A percentile compares a stretch with the other conserved stretches of the same genome.
Conservation (phyloP, 2,329 filamentous ascomycete species). For the Xylariaceae sp. region DNA sequence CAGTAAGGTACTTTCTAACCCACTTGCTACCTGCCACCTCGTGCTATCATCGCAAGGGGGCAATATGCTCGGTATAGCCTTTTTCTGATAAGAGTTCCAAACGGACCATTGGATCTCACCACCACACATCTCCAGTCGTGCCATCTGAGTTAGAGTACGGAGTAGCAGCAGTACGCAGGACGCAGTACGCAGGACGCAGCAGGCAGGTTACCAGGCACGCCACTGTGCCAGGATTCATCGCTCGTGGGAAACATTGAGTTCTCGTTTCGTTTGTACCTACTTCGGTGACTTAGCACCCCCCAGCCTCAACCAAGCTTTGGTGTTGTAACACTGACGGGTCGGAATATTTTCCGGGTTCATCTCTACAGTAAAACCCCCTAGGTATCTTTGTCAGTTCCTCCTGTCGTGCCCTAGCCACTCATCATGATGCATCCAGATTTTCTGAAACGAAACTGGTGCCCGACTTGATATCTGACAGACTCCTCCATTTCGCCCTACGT, state of each 20-base stretch:
- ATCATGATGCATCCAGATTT: constrained; percentile 19
- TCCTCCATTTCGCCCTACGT: constrained; percentile 28
- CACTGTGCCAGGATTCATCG: background rate
- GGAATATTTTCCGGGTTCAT: constrained; percentile 20
- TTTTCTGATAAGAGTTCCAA: constrained; percentile 16
- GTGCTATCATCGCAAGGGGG: constrained; percentile 24
- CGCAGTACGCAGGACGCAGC: too few species aligned
- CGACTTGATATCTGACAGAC: constrained; percentile 24
- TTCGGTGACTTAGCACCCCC: constrained; percentile 14
- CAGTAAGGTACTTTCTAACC: constrained; percentile 26
- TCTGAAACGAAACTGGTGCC: constrained; percentile 29
- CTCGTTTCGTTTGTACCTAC: constrained; percentile 15
- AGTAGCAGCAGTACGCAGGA: too few species aligned
- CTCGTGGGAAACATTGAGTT: constrained; percentile 18
- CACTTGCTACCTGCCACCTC: constrained; percentile 22
- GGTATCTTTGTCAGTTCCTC: constrained; percentile 21
- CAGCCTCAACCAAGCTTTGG: constrained; percentile 25
- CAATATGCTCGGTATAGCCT: constrained; percentile 21
- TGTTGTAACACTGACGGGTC: constrained; percentile 26
- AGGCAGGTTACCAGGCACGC: background rate
- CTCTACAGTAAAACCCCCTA: constrained; percentile 19
- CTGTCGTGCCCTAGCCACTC: constrained; percentile 23
- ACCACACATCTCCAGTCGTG: constrained; percentile 4
- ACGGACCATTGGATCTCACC: constrained; percentile 1
- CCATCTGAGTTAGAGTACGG: background rate